These are phyloP conservation scores for Brassica incana DNA, from an alignment of 345 rosid genomes.

Conservation along the genomic window DNA sequence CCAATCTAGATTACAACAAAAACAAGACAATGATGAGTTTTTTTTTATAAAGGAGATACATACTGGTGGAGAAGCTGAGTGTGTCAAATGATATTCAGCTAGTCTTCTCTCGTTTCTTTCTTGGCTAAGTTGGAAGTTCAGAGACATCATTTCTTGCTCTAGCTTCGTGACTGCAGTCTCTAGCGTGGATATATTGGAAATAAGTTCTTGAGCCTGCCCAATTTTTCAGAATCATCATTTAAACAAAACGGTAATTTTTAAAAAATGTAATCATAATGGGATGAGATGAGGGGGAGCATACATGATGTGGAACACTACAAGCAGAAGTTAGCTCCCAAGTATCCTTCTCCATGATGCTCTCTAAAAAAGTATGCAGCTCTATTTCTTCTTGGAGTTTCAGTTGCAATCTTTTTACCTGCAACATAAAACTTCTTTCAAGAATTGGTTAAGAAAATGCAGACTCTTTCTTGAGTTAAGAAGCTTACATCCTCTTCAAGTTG, in stretches of 20 bases:
- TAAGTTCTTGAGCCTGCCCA: slow-evolving; percentile 70
- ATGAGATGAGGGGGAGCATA: slow-evolving; percentile 34
- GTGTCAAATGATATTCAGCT: slow-evolving; percentile 72
- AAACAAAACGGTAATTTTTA: background rate
- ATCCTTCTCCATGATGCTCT: slow-evolving; percentile 56
- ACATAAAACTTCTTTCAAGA: slow-evolving; percentile 29
- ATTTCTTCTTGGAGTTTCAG: slow-evolving; percentile 71
- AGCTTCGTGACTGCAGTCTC: slow-evolving; percentile 73
- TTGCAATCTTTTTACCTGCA: slow-evolving; percentile 69
- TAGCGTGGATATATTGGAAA: slow-evolving; percentile 61
- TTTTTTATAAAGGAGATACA: slow-evolving; percentile 27
- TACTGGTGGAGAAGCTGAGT: slow-evolving; percentile 53
- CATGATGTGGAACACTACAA: slow-evolving; percentile 61
- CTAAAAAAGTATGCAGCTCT: slow-evolving; percentile 58
- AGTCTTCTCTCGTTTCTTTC: slow-evolving; percentile 85
- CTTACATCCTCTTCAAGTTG: slow-evolving; percentile 89
- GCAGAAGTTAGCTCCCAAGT: slow-evolving; percentile 50
- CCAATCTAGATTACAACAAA: background rate
- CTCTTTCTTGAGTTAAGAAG: slow-evolving; percentile 22
- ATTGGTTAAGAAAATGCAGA: background rate
- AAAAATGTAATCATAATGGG: slow-evolving; percentile 5
- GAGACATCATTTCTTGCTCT: slow-evolving; percentile 74
- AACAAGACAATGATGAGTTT: background rate
- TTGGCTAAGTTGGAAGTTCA: slow-evolving; percentile 92
- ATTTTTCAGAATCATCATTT: slow-evolving; percentile 26